Base-by-base conservation (phyloP, 805 yeast genomes). In the Candida pseudoglaebosa region DNA sequence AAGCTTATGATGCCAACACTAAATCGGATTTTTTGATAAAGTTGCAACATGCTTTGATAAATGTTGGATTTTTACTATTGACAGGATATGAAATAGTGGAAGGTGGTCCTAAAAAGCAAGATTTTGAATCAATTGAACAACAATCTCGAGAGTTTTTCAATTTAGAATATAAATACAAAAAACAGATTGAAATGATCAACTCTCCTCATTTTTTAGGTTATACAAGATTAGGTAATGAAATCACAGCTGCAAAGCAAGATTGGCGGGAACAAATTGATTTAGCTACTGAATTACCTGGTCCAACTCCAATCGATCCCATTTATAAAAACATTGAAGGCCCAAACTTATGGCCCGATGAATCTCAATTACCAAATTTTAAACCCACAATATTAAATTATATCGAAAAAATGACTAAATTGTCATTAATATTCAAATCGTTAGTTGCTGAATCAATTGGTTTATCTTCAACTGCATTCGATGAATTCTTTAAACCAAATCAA, bases 181-280 rank as follows among this genome's bases (percentile, higher is more conserved):
- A 48, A 26, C 50, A 59, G 32, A 65, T 69, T 40, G 81, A 71
- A 32, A 78, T 74, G 84, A 70, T 63, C 34, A 63, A 67, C 46
- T 75, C 74, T 44, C 78, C 78, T 4, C 82, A 78, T 47, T 78
- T 80, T 46, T 66, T 71, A 49, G 85, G 81, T 4, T 80, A 71
- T 61, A 71, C 78, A 21, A 58, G 69, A 26, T 58, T 78, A 17
- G 83, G 80, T 5, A 75, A 77, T 41, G 84, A 78, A 48, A 70
- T 74, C 37, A 78, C 84, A 0, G 77, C 78, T 9, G 60, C 61
- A 16, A 60, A 61, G 18, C 65, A 73, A 3, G 85, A 79, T 49
- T 70, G 79, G 70, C 60, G 84, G 40, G 85, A 79, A 48, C 84
- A 80, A 55, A 71, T 73, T 42, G 84, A 79, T 49, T 60, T 79